These are phyloP conservation scores for Kickxella alabastrina DNA, from an alignment of 192 early-diverging fungal species.

Conservation along the genomic window DNA sequence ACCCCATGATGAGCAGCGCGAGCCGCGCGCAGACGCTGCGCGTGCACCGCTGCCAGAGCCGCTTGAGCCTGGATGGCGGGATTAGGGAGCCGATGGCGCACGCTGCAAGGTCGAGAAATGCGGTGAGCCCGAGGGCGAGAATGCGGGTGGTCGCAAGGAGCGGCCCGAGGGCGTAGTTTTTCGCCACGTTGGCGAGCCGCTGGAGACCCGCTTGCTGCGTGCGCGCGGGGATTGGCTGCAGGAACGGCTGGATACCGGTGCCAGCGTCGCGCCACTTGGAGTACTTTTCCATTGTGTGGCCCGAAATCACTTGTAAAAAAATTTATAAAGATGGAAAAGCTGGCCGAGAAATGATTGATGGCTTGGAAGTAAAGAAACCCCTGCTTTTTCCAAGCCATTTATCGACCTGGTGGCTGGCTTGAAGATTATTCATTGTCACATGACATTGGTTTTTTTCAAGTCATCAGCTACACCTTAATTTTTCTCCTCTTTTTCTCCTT, in stretches of 20 bases:
- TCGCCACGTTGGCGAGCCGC: constrained; percentile 7
- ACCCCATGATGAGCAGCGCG: constrained; percentile 65
- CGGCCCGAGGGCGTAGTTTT: constrained; percentile 32
- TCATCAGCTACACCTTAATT: too few species aligned
- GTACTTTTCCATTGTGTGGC: constrained; percentile 71
- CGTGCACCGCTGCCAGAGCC: constrained; percentile 20
- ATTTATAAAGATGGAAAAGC: not conserved
- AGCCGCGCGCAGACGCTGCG: constrained; percentile 50
- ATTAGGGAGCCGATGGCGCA: constrained; percentile 16
- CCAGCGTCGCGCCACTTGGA: constrained; percentile 83
- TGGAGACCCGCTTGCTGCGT: constrained; percentile 17
- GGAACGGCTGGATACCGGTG: constrained; percentile 85
- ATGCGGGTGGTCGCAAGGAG: constrained; percentile 42
- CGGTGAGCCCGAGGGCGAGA: constrained; percentile 45
- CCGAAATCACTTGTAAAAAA: too few species aligned
- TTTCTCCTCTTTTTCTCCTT: not conserved
- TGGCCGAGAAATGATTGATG: too few species aligned
- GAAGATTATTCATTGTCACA: too few species aligned
- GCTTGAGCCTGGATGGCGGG: constrained; percentile 15
- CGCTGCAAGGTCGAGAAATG: constrained; percentile 44
- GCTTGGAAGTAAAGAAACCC: too few species aligned
- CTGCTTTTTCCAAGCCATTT: too few species aligned
- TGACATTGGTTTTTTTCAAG: too few species aligned
- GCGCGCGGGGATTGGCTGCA: constrained; percentile 59
- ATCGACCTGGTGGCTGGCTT: too few species aligned